Base-by-base conservation (phyloP, 805 yeast genomes). In the Nakazawaea pomicola region DNA sequence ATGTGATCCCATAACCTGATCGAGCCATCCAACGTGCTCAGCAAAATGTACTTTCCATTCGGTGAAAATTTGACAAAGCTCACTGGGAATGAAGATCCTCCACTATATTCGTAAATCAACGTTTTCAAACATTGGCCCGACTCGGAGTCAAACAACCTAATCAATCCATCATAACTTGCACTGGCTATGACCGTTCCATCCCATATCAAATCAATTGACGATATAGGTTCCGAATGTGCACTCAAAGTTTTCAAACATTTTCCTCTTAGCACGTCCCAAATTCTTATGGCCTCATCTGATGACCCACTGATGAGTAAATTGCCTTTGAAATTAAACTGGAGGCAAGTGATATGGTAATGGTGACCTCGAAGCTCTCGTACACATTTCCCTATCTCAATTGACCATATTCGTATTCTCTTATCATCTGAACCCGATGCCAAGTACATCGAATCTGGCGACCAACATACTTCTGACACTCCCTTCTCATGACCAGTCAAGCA, bases 101-200 rank as follows among this genome's bases (percentile, higher is more conserved):
- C 75, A 48, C 80, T 78, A 44, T 84, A 74, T 52, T 85, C 91
- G 54, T 81, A 85, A 27, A 90, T 87, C 49, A 91, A 61, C 0
- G 98, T 93, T 55, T 90, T 86, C 50, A 91, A 65, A 65, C 98
- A 91, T 50, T 89, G 95, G 4, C 97, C 97, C 0, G 95, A 74
- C 36, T 76, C 82, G 15, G 89, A 74, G 57, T 90, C 97, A 67
- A 95, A 91, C 14, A 91, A 65, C 37, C 99, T 68, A 19, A 91
- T 83, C 49, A 88, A 69, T 3, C 99, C 99, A 61, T 91, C 99
- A 57, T 82, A 83, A 14, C 95, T 83, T 0, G 95, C 93, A 47
- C 95, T 83, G 3, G 80, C 83, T 7, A 93, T 76, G 28, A 93
- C 76, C 0, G 95, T 73, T 44, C 90, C 89, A 50, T 85, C 96